Base-by-base conservation (phyloP, 768 basidiomycete species). In the Mycena alexandri region DNA sequence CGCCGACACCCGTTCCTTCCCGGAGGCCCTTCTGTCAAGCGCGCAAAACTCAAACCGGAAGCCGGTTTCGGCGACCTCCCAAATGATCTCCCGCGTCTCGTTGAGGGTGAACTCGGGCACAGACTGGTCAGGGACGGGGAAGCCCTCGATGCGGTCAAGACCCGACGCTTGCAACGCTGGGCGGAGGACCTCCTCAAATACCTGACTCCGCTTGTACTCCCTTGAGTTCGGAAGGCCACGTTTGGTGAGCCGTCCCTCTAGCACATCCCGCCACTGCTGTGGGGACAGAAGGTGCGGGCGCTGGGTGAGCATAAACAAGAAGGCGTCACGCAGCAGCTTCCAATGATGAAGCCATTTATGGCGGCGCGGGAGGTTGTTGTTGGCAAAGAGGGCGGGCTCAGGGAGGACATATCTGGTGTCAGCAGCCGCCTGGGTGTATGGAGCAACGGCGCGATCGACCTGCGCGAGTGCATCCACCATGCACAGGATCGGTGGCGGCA, bases 1-100 rank as follows among this genome's bases (percentile, higher is more conserved):
- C 2, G 34, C 22, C 6, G 13, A n/a, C 44, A 59, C 6, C 12
- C 57, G 33, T 0, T 34, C 12, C 12, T 33, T 47, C 12, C 57
- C 46, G 3, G 57, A 59, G 9, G 57, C 57, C 29, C n/a, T 29
- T 17, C 57, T 34, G 29, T 59, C 57, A 13, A 59, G 57, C 7
- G 57, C 46, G 9, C 13, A 21, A 48, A 59, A 47, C 34, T 59
- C 57, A 17, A 59, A 48, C 5, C 57, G 57, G 7, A 59, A 59
- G 21, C 34, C 17, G n/a, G 21, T 48, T 16, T 59, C 57, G 5
- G 57, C 57, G 33, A 59, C 48, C 24, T 29, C 6, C 60, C 50
- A 52, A 12, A 61, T 19, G 9, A 34, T 61, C 21, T 61, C 60
- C 5, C 19, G 50, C 3, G 19, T 52, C 24, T 33, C 11, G 24